Conservation (phyloP, 345 rosid species). For the Populus euphratica region DNA sequence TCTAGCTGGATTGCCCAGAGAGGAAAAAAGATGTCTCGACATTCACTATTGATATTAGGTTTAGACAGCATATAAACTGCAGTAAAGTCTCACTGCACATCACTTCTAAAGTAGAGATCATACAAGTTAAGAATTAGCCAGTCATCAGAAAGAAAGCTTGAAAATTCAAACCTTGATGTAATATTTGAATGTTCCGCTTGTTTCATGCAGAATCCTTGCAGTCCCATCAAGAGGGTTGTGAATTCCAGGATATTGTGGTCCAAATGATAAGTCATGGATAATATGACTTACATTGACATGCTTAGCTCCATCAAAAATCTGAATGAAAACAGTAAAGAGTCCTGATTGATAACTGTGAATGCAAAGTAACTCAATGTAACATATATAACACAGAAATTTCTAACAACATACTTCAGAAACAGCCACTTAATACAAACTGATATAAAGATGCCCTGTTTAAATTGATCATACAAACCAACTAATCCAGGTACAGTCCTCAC, state of each 20-base stretch:
- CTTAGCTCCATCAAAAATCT: slow-evolving; percentile 87
- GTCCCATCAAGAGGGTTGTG: slow-evolving; percentile 97
- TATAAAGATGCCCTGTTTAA: too few relatives aligned
- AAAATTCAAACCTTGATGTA: slow-evolving; percentile 70
- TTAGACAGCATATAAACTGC: not conserved
- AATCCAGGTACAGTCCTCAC: not conserved
- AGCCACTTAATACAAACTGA: not conserved
- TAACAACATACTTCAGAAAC: not conserved
- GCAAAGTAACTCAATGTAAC: slow-evolving; percentile 1
- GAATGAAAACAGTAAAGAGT: slow-evolving; percentile 9
- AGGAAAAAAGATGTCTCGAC: not conserved
- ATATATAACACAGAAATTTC: not conserved
- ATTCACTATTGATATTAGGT: not conserved
- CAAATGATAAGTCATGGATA: slow-evolving; percentile 87
- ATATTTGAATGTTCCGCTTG: slow-evolving; percentile 94
- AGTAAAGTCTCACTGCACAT: not conserved
- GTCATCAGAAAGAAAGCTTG: slow-evolving; percentile 5
- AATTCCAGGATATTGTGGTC: slow-evolving; percentile 90
- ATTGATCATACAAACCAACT: not conserved
- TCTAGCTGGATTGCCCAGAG: not conserved
- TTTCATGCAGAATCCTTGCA: slow-evolving; percentile 51
- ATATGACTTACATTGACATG: slow-evolving; percentile 87
- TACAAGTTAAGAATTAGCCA: not conserved
- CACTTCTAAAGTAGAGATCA: not conserved
- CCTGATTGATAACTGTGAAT: not conserved